Conservation (phyloP, 495 filamentous ascomycete species). For the Trichocladium antarcticum region DNA sequence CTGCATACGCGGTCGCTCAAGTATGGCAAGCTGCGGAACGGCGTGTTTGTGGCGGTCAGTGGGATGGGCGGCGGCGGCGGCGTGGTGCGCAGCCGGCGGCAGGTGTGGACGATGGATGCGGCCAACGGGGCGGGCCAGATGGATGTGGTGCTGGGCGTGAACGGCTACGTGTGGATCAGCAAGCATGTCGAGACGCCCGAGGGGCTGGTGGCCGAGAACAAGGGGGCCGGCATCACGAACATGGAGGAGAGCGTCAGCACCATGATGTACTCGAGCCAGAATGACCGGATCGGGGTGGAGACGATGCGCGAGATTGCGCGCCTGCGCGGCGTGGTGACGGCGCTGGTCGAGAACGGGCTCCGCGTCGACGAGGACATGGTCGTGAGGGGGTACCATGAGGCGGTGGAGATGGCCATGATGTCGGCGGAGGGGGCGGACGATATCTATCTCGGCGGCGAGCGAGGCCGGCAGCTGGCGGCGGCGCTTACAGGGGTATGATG, state of each 20-base stretch:
- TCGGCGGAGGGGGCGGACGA: conserved; percentile 38
- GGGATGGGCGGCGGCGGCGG: conserved; percentile 74
- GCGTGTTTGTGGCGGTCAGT: conserved; percentile 68
- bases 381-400: conserved; percentile 66
- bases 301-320: conserved; percentile 83
- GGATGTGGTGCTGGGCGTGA: conserved; percentile 83
- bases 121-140: conserved; percentile 58
- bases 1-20: conserved; percentile 82
- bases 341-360: conserved; percentile 67
- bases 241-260: conserved; percentile 66
- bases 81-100: conserved; percentile 66
- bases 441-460: conserved; percentile 62
- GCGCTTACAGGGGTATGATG: conserved; percentile 35
- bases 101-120: conserved; percentile 72
- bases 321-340: conserved; percentile 63
- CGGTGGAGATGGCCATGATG: conserved; percentile 57
- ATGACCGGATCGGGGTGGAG: conserved; percentile 61
- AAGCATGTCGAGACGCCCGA: conserved; percentile 54
- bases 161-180: conserved; percentile 90
- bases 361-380: conserved; percentile 90
- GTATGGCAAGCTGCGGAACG: conserved; percentile 92
- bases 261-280: conserved; percentile 78
- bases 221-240: conserved; percentile 51
- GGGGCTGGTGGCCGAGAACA: conserved; percentile 20
- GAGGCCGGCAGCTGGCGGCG: conserved; percentile 53